A percentile compares a stretch with the other conserved stretches of the same genome.
Conservation (phyloP, 495 filamentous ascomycete species). For the Astrothelium macrocarpum region DNA sequence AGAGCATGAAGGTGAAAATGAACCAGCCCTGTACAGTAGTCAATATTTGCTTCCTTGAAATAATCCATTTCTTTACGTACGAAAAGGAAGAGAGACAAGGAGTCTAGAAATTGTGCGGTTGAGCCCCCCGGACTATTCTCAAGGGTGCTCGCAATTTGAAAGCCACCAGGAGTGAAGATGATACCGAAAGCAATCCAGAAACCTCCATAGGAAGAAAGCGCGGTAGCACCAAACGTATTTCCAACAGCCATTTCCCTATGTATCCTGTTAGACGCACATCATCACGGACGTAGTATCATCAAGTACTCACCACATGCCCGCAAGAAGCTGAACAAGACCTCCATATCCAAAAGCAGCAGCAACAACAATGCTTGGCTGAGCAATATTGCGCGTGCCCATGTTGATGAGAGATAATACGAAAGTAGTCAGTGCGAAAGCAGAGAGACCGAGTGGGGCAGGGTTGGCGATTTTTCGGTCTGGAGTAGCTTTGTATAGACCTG, state of each 20-base stretch:
- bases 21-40: conserved; percentile 68
- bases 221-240: conserved; percentile 94
- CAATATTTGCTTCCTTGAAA: no score
- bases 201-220: conserved; percentile 90
- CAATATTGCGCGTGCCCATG: conserved; percentile 51
- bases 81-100: conserved; percentile 79
- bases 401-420: conserved; percentile 88
- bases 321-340: conserved; percentile 82
- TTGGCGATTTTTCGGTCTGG: conserved; percentile 57
- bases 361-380: conserved; percentile 33
- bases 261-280: not conserved
- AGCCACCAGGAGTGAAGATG: conserved; percentile 72
- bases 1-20: conserved; percentile 87
- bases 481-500: conserved; percentile 73
- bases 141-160: conserved; percentile 44
- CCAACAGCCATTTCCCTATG: conserved; percentile 94
- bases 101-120: conserved; percentile 47
- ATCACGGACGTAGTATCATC: not conserved
- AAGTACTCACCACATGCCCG: conserved; percentile 89
- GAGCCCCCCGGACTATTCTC: conserved; percentile 32
- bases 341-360: conserved; percentile 37
- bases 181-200: conserved; percentile 95
- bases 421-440: conserved; percentile 89
- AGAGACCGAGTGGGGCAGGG: conserved; percentile 58
- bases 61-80: conserved; percentile 36